These are phyloP conservation scores for Piromyces sp. DNA, from an alignment of 192 early-diverging fungal species.

Conservation along the genomic window DNA sequence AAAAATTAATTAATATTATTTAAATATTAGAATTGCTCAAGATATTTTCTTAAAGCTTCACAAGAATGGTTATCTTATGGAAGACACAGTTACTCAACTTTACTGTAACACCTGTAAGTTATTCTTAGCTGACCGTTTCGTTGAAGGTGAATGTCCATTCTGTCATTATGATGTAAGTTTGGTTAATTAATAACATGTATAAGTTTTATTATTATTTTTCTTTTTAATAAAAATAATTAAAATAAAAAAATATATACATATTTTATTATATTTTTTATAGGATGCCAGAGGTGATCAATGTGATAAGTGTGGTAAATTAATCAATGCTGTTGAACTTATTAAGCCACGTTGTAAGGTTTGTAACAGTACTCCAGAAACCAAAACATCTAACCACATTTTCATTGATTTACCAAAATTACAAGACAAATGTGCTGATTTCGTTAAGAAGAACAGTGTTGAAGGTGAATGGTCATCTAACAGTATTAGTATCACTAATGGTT, in stretches of 20 bases:
- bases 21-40: conserved; percentile 58
- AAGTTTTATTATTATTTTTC: too few relatives aligned
- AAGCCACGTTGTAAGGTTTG: conserved; percentile 91
- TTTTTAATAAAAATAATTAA: too few relatives aligned
- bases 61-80: conserved; percentile 47
- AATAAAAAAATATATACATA: too few relatives aligned
- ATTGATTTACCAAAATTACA: conserved; percentile 69
- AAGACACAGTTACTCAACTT: conserved; percentile 69
- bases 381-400: conserved; percentile 78
- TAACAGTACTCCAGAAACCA: conserved; percentile 56
- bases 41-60: conserved; percentile 64
- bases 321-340: conserved; percentile 83
- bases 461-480: conserved; percentile 75
- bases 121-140: conserved; percentile 94
- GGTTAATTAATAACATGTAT: too few relatives aligned
- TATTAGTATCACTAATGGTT: conserved; percentile 68
- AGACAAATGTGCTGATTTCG: conserved; percentile 53
- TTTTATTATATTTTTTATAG: too few relatives aligned
- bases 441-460: conserved; percentile 41
- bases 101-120: conserved; percentile 70
- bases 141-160: conserved; percentile 86
- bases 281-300: conserved; percentile 98
- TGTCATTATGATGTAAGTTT: conserved; percentile 55
- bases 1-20: too few relatives aligned
- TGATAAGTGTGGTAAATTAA: conserved; percentile 75